These are phyloP conservation scores for Clavariopsis aquatica DNA, from an alignment of 495 filamentous ascomycete genomes.

Conservation along the genomic window DNA sequence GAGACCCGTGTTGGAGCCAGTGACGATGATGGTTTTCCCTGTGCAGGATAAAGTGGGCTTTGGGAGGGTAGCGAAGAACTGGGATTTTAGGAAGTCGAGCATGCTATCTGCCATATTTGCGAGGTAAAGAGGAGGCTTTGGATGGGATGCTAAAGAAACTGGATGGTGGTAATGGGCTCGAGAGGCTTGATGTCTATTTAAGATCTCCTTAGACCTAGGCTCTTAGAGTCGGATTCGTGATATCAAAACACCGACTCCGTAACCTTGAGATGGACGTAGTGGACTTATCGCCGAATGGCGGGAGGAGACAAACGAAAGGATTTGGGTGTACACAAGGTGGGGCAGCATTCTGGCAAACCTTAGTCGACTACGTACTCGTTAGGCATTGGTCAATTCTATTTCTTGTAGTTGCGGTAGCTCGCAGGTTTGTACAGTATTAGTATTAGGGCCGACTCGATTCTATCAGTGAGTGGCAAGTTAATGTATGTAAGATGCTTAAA, in stretches of 20 bases:
- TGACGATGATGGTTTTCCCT: conserved; percentile 44
- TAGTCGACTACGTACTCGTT: no score
- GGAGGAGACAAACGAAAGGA: no score
- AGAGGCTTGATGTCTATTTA: no score
- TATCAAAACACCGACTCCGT: no score
- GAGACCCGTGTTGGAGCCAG: conserved; percentile 43
- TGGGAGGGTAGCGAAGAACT: background rate
- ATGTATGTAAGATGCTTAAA: background rate
- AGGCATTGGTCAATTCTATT: no score
- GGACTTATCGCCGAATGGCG: no score
- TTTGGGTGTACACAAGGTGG: no score
- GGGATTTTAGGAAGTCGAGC: background rate
- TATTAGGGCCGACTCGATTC: background rate
- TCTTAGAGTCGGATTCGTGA: no score
- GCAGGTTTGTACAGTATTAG: background rate
- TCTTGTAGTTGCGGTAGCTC: background rate
- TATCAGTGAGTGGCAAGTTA: background rate
- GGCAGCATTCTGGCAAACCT: no score
- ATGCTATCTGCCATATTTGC: background rate
- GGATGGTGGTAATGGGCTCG: no score
- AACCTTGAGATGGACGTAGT: no score
- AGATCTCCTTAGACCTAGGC: background rate
- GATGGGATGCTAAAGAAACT: background rate
- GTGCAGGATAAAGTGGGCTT: conserved; percentile 36
- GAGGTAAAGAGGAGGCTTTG: background rate